Evolutionary conservation across 768 basidiomycete genomes (phyloP).

Genomic region (Russula brevipes): DNA sequence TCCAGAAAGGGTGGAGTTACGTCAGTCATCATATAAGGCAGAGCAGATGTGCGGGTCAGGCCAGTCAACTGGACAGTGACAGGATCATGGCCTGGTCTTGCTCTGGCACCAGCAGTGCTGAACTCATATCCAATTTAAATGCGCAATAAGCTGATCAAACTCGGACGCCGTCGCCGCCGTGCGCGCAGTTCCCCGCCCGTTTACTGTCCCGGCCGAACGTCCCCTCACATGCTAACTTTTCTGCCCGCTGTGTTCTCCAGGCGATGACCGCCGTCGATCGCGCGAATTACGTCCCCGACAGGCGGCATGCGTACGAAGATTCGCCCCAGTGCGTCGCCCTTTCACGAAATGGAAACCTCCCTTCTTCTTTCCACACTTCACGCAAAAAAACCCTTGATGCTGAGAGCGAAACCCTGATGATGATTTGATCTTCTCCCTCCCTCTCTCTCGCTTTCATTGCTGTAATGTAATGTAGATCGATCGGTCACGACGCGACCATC

Average conservation of each 20-base stretch:
- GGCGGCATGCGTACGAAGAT: constrained; percentile 42
- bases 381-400: background rate
- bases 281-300: constrained; percentile 41
- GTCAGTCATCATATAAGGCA: background rate
- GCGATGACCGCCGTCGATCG: constrained; percentile 47
- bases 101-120: constrained; percentile 60
- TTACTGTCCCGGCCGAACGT: background rate
- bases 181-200: constrained; percentile 25
- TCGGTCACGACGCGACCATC: constrained; percentile 86
- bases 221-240: background rate
- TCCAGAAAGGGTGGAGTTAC: background rate
- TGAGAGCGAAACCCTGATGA: background rate
- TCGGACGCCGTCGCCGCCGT: constrained; percentile 55
- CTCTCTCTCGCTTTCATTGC: too few species aligned
- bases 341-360: too few species aligned
- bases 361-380: too few species aligned
- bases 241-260: constrained; percentile 24
- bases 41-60: too few species aligned
- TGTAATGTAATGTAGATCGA: constrained; percentile 34
- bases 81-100: constrained; percentile 85
- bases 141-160: constrained; percentile 47
- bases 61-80: background rate
- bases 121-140: constrained; percentile 69
- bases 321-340: constrained; percentile 40
- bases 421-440: too few species aligned